Evolutionary conservation across 2,329 filamentous ascomycete species (phyloP), one percentile per base, ranked within the genome.

Genomic region (Hypomyces perniciosus): DNA sequence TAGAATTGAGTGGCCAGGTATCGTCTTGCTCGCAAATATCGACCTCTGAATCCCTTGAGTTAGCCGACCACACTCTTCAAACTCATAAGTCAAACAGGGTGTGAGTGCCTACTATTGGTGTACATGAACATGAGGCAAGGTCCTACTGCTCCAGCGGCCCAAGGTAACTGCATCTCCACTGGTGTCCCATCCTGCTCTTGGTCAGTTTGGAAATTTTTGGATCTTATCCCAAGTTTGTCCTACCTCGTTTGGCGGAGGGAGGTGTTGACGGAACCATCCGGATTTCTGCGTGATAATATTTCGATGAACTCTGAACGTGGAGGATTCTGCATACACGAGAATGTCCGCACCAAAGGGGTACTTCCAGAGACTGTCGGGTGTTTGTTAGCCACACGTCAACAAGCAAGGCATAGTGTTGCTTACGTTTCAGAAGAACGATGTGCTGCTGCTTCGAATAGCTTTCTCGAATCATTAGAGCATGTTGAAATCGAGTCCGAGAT

Each of bases 111-210:
- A 68, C 68, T 58, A 20, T 62, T 54, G 5, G 64, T 68, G 48
- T 71, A 71, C 46, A 70, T 62, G 51, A 65, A 71, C 29, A 59
- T 58, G 27, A 71, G 58, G 47, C 64, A 64, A 47, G 65, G 61
- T 5, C 54, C 64, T 12, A 63, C 56, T 12, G 65, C 57, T 39
- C 59, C 59, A 6, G 59, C 56, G 26, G 60, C 57, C 39, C 57
- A 60, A 1, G 56, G 43, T 12, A 67, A 40, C 37, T 55, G 37
- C 8, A 71, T 47, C 8, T 58, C 54, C 8, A 64, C 57, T 1
- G 61, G 60, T 4, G 56, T 47, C 8, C 62, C 62, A 37, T 64
- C 57, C 68, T 71, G 33, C 3, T 27, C 26, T 28, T 10, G 8
- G 50, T 54, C 9, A 51, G 43, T 13, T n/a, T 27, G 20, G 20